phyloP scores from a whole-genome alignment of 768 basidiomycete genomes.

The Mycena rebaudengoi region DNA sequence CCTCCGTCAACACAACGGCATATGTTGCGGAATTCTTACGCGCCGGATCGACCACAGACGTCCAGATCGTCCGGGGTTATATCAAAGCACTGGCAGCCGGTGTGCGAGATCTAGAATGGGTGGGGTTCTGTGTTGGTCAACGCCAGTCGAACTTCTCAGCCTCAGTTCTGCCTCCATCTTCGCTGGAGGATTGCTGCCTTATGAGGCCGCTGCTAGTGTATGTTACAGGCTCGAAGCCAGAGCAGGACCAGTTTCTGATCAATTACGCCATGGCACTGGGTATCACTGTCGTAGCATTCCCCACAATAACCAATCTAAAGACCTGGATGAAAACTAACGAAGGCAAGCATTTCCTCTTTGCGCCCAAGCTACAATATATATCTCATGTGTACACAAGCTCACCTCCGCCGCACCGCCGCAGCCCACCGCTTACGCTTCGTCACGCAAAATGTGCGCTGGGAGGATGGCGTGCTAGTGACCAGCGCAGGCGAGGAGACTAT shows the following conservation, averaged over 20 bases:
- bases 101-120: constrained; percentile 13
- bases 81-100: constrained; percentile 13
- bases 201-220: constrained; percentile 3
- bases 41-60: constrained; percentile 11
- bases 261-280: constrained; percentile 1
- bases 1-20: constrained; percentile 4
- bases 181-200: background rate
- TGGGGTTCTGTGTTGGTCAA: constrained; percentile 8
- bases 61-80: background rate
- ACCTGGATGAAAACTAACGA: background rate
- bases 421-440: constrained; percentile 16
- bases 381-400: background rate
- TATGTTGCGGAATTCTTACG: constrained; percentile 5
- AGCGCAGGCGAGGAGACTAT: constrained; percentile 9
- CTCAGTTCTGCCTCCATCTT: background rate
- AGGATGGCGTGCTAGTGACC: background rate
- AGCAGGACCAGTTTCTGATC: constrained; percentile 11
- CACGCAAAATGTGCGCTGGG: constrained; percentile 9
- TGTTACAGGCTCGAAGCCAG: constrained; percentile 3
- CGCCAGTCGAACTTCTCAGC: background rate
- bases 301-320: background rate
- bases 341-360: background rate
- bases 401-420: background rate
- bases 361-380: background rate
- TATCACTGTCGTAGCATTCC: constrained; percentile 11